Evolutionary conservation across 805 yeast species (phyloP), one percentile per base, ranked within the genome.

Genomic region (Suhomyces prunicola): DNA sequence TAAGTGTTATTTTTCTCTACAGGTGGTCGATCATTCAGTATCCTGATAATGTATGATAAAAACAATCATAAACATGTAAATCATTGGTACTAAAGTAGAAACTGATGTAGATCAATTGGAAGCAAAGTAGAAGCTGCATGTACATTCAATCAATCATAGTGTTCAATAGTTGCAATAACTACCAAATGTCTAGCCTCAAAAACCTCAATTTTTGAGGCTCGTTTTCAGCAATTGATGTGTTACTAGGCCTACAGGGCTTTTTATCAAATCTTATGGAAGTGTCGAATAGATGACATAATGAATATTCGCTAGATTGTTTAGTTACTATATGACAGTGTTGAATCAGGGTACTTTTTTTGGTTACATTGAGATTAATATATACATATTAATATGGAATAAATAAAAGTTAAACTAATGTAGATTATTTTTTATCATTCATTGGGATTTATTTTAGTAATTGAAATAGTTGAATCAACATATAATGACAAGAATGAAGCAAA

Each of bases 11-110:
- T 54, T 31, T 47, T 47, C 39, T 47, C 50, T 46, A 27, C 49
- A 49, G 58, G 58, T 55, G 58, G 58, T 55, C 58, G 55, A 44
- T 10, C 42, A 19, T 33, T 33, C 33, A 29, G 33, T 10, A 24
- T 29, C n/a, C 33, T 29, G n/a, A 29, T 29, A 29, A 29, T 29
- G 5, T 5, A 29, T 10, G 12, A 27, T 27, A 9, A 9, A 27
- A 27, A 5, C 9, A 26, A 3, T 5, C 27, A 26, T 19, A 26
- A 27, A 10, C 13, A 10, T 29, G 33, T 29, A 29, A 6, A 24
- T 24, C 26, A 24, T 24, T 24, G 26, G 26, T 24, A 6, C 13
- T 13, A 12, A 5, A 29, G 33, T 29, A 27, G 29, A 27, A 9
- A 10, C 29, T 27, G 12, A 26, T 7, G 8, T 7, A 26, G 27